Conservation (phyloP, 2,329 filamentous ascomycete species). For the Neonectria faginata region DNA sequence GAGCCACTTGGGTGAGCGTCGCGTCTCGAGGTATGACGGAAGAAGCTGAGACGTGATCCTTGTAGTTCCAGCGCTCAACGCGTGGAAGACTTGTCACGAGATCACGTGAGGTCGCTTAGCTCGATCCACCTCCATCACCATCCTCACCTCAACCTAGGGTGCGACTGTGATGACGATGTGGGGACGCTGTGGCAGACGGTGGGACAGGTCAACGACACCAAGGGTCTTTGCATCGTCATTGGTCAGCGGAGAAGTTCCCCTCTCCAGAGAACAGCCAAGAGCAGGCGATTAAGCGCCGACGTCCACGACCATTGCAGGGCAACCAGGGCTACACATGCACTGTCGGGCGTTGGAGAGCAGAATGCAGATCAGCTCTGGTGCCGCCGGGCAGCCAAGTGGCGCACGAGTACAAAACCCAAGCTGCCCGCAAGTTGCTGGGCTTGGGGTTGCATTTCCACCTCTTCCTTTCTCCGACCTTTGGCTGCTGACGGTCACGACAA, state of each 20-base stretch:
- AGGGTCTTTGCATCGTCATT: slow-evolving; percentile 41
- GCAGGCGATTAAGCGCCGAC: slow-evolving; percentile 49
- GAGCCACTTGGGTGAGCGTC: slow-evolving; percentile 28
- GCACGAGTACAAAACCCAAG: slow-evolving; percentile 43
- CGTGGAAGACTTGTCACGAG: slow-evolving; percentile 38
- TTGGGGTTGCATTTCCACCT: slow-evolving; percentile 21
- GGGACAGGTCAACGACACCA: slow-evolving; percentile 43
- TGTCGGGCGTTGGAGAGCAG: slow-evolving; percentile 41
- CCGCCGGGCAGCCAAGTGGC: slow-evolving; percentile 39
- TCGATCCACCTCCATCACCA: neutral
- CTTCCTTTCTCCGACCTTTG: slow-evolving; percentile 6
- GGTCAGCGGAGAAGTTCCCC: slow-evolving; percentile 40
- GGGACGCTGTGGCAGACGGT: slow-evolving; percentile 38
- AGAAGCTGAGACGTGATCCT: slow-evolving; percentile 36
- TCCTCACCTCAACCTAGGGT: neutral
- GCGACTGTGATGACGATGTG: slow-evolving; percentile 40
- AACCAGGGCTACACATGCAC: slow-evolving; percentile 40
- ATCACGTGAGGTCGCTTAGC: slow-evolving; percentile 37
- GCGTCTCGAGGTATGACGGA: slow-evolving; percentile 32
- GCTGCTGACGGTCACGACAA: neutral
- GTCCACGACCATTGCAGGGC: slow-evolving; percentile 38
- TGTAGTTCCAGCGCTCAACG: slow-evolving; percentile 30
- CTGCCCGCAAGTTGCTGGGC: slow-evolving; percentile 36
- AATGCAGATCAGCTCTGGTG: slow-evolving; percentile 35
- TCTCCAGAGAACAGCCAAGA: slow-evolving; percentile 38